Conservation (phyloP, 495 filamentous ascomycete species). For the Penicillium arizonense region DNA sequence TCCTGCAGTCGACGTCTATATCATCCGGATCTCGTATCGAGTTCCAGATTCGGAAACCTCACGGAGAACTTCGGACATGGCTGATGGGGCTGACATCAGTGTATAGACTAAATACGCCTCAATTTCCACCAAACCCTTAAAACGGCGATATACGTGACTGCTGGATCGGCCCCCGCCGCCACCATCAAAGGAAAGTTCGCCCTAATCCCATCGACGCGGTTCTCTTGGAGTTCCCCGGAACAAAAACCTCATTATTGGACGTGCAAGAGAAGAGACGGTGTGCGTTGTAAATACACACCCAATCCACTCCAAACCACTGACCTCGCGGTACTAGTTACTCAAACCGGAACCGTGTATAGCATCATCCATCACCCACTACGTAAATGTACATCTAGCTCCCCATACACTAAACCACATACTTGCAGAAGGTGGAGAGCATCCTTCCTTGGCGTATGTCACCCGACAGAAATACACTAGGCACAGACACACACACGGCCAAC, state of each 20-base stretch:
- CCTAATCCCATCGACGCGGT: background rate
- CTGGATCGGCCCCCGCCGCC: slow-evolving; percentile 16
- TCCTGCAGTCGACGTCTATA: background rate
- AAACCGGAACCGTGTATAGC: background rate
- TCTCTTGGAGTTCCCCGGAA: slow-evolving; percentile 4
- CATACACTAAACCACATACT: slow-evolving; percentile 11
- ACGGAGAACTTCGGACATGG: slow-evolving; percentile 12
- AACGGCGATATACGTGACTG: slow-evolving; percentile 7
- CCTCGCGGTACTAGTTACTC: background rate
- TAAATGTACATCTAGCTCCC: slow-evolving; percentile 16
- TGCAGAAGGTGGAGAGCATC: slow-evolving; percentile 20
- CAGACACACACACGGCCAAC: too few relatives aligned
- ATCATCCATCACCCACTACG: slow-evolving; percentile 2
- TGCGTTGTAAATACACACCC: slow-evolving; percentile 10
- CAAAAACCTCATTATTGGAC: background rate
- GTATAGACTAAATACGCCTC: background rate
- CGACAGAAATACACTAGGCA: background rate
- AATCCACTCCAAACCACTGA: background rate
- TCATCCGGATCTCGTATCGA: background rate
- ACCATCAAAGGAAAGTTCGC: slow-evolving; percentile 11
- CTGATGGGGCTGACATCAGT: too few relatives aligned
- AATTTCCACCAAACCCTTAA: slow-evolving; percentile 1
- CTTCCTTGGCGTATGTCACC: slow-evolving; percentile 26
- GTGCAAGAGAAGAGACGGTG: slow-evolving; percentile 19
- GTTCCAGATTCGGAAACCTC: background rate